Evolutionary conservation across 2,329 filamentous ascomycete genomes (phyloP), one percentile per base, ranked within the genome.

Genomic region (Fusarium sp.): DNA sequence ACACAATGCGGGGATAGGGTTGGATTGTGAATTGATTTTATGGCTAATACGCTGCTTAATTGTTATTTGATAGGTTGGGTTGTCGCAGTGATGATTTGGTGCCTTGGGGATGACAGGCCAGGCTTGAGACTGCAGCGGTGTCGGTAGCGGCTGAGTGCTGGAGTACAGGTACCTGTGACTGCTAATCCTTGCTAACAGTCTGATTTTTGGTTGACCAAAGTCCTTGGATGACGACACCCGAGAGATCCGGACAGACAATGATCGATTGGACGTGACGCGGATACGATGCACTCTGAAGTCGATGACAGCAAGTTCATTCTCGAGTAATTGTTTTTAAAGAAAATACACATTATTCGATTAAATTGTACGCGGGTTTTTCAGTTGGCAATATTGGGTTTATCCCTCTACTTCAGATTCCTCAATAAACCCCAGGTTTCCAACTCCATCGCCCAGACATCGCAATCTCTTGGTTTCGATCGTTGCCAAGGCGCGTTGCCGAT

Each of bases 401-500:
- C 4, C 9, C 4, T 13, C 10, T 13, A 4, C 28, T 31, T 10
- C 10, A 31, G 28, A 31, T 10, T 31, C 28, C 26, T 17, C 24
- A 52, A 21, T 60, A 47, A 42, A 15, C 57, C 52, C 52, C 57
- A 60, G 43, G 26, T 6, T 17, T 17, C 34, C 38, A 24, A 26
- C 21, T n/a, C 21, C 14, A 45, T 42, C 17, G 39, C 47, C 47
- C 28, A 62, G 57, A 31, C n/a, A 39, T 31, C 14, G 34, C n/a
- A 55, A 50, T 55, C 21, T 51, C 51, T 39, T 55, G n/a, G 13
- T 5, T 21, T n/a, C 0, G 14, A 14, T 54, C 38, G 26, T 36
- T 46, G 62, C 62, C 62, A 65, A 65, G 42, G 61, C 36, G 34
- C 33, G 60, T 39, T 65, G 61, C 62, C 62, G 62, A 65, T 65